A percentile compares a stretch with the other conserved stretches of the same genome.
These are phyloP conservation scores for Cryptococcus jaspeensis DNA, from an alignment of 1,284 basidiomycete species.

Conservation along the genomic window DNA sequence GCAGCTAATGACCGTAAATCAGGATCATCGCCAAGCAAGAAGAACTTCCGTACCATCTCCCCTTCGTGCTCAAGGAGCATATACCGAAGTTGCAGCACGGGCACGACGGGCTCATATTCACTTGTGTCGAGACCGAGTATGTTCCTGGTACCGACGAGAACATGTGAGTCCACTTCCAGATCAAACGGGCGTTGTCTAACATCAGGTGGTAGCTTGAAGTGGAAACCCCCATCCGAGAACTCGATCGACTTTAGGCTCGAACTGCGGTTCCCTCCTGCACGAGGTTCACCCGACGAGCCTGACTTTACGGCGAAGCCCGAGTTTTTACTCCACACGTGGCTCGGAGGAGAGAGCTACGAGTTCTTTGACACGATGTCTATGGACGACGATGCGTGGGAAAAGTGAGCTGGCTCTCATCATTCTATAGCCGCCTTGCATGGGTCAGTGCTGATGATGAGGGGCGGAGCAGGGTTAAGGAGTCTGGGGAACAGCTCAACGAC, in stretches of 20 bases:
- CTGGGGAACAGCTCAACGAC: slow-evolving; percentile 86
- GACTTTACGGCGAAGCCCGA: slow-evolving; percentile 83
- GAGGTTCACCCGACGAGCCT: slow-evolving; percentile 59
- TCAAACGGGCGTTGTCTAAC: slow-evolving; percentile 8
- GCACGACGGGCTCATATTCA: slow-evolving; percentile 97
- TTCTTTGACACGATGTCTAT: slow-evolving; percentile 85
- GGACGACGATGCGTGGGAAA: slow-evolving; percentile 89
- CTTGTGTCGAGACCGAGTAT: slow-evolving; percentile 82
- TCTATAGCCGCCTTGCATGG: neutral
- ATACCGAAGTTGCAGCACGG: slow-evolving; percentile 89
- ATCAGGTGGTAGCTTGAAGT: slow-evolving; percentile 70
- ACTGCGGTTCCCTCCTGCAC: slow-evolving; percentile 77
- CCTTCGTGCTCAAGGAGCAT: slow-evolving; percentile 77
- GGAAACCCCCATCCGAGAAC: slow-evolving; percentile 98
- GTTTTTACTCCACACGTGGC: slow-evolving; percentile 78
- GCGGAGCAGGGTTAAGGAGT: slow-evolving; percentile 79
- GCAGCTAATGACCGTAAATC: neutral
- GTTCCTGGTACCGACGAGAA: slow-evolving; percentile 85
- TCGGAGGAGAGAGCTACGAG: slow-evolving; percentile 68
- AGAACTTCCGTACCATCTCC: slow-evolving; percentile 82
- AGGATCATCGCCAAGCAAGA: slow-evolving; percentile 87
- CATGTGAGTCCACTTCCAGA: slow-evolving; percentile 62
- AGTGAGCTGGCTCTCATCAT: slow-evolving; percentile 56
- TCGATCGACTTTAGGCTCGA: slow-evolving; percentile 96
- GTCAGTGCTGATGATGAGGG: slow-evolving; percentile 3